phyloP scores from a whole-genome alignment of 108 stramenopile genomes.

The Cylindrotheca fusiformis region DNA sequence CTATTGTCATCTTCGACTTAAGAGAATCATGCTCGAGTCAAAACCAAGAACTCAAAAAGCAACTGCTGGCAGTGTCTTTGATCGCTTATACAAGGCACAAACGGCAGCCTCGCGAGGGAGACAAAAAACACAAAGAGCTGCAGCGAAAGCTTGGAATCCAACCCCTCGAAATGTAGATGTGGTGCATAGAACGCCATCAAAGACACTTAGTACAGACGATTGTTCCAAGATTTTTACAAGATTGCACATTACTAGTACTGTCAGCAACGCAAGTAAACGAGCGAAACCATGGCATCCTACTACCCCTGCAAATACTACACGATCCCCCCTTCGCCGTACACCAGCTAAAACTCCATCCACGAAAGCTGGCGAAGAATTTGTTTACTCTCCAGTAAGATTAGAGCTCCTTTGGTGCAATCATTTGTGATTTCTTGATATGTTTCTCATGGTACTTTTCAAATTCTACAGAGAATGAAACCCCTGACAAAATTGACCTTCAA shows the following conservation, averaged over 20 bases:
- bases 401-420: too few species aligned
- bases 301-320: background rate
- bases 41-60: too few species aligned
- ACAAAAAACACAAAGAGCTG: too few species aligned
- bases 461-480: constrained; percentile 35
- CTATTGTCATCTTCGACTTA: too few species aligned
- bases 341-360: constrained; percentile 3
- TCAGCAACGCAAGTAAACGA: constrained; percentile 13
- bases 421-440: too few species aligned
- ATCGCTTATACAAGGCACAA: constrained; percentile 17
- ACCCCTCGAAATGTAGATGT: background rate
- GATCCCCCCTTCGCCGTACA: constrained; percentile 4
- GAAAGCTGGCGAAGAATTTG: background rate
- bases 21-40: too few species aligned
- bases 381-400: constrained; percentile 19
- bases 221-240: constrained; percentile 6
- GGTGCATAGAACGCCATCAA: constrained; percentile 1
- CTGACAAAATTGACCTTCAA: constrained; percentile 22
- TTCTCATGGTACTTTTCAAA: constrained; percentile 3
- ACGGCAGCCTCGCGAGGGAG: constrained; percentile 14
- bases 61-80: constrained; percentile 15
- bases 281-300: background rate
- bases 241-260: constrained; percentile 18
- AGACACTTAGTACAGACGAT: constrained; percentile 10
- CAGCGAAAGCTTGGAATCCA: constrained; percentile 3